phyloP scores from a whole-genome alignment of 768 basidiomycete species.

The Russula foetens region DNA sequence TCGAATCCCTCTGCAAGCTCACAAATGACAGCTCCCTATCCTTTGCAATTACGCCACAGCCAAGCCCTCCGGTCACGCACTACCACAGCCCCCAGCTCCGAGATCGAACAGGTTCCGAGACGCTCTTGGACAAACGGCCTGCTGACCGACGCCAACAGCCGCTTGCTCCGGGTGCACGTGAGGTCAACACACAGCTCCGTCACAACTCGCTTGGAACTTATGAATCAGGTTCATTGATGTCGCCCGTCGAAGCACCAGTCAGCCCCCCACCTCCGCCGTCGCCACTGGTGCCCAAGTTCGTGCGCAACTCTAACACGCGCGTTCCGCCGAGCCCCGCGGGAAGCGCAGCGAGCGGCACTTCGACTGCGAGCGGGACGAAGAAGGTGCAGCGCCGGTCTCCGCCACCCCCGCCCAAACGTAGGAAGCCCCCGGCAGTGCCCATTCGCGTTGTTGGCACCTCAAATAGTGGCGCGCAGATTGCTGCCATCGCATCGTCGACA shows the following conservation, averaged over 20 bases:
- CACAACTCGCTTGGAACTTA: slow-evolving; percentile 17
- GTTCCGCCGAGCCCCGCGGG: slow-evolving; percentile 8
- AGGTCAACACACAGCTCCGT: neutral
- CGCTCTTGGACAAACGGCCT: neutral
- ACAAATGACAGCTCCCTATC: slow-evolving; percentile 28
- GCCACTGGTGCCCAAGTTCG: slow-evolving; percentile 13
- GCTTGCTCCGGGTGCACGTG: neutral
- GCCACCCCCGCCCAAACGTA: slow-evolving; percentile 57
- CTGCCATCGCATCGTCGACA: slow-evolving; percentile 43
- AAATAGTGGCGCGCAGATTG: slow-evolving; percentile 48
- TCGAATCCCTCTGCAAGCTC: slow-evolving; percentile 19
- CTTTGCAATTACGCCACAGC: slow-evolving; percentile 13
- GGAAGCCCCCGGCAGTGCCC: slow-evolving; percentile 69
- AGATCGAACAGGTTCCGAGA: neutral
- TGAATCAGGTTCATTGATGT: slow-evolving; percentile 17
- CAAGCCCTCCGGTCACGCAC: neutral
- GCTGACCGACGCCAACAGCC: neutral
- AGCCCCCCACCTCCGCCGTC: slow-evolving; percentile 18
- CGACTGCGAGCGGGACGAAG: neutral
- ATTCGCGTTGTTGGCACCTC: slow-evolving; percentile 31
- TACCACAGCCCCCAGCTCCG: neutral
- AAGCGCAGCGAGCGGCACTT: neutral
- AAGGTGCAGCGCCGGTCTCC: slow-evolving; percentile 34
- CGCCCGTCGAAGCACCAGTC: slow-evolving; percentile 14
- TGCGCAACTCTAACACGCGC: slow-evolving; percentile 20